Base-by-base conservation (phyloP, 495 filamentous ascomycete species). In the Tuber brumale region DNA sequence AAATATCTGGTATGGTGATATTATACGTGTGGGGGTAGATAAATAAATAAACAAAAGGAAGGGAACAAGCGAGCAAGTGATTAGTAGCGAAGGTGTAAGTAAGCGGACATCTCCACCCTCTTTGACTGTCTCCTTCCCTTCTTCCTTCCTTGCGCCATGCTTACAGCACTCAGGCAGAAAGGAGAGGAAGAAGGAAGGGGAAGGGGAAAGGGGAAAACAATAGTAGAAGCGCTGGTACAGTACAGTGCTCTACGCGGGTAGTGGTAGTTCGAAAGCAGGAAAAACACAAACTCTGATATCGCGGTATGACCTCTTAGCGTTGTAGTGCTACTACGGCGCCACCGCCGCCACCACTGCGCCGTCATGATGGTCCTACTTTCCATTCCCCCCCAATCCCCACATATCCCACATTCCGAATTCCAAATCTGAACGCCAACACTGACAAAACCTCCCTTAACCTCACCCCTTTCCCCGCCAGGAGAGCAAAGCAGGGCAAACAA, bases 81-180 rank as follows among this genome's bases (percentile, higher is more conserved):
- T 16, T 74, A 35, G 61, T 72, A 74, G 39, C 42, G 23, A 74
- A 71, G 51, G 46, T 74, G 31, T 43, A 74, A 37, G 69, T 70
- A 39, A 27, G 37, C 6, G 35, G 41, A 12, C 44, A 23, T 45
- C 4, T 2, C 35, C 41, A 19, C 3, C 35, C 45, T 16, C 16
- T 21, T 6, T 39, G 14, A 14, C 37, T 21, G 21, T 37, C 19
- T 43, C 57, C 35, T 66, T 12, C n/a, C 27, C 37, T 23, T 21
- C 6, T 16, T 35, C 16, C 37, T 43, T 57, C 4, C 35, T 42
- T 14, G 31, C 9, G 16, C 51, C 23, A 10, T 61, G 51, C n/a
- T 27, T 31, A 61, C 8, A 51, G 51, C 12, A 27, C 51, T 27
- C n/a, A n/a, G 12, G 27, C n/a, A 27, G 0, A 12, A 27, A n/a